A percentile compares a stretch with the other conserved stretches of the same genome.
Conservation (phyloP, 2,329 filamentous ascomycete genomes). For the Botrytis byssoidea region DNA sequence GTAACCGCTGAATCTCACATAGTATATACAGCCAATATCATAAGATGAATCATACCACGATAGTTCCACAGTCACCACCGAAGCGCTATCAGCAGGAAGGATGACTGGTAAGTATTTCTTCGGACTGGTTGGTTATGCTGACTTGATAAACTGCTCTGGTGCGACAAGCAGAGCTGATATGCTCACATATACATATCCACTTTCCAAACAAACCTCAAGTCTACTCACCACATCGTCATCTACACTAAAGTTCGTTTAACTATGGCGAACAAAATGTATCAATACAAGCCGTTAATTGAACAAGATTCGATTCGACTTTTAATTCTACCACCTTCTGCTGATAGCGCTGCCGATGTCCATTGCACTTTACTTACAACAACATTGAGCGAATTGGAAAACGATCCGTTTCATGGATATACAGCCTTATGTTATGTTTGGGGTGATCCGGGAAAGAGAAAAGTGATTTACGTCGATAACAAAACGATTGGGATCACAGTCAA, state of each 20-base stretch:
- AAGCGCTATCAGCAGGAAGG: neutral
- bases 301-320: neutral
- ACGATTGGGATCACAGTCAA: neutral
- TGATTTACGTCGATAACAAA: neutral
- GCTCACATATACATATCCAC: neutral
- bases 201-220: neutral
- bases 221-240: neutral
- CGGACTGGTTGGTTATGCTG: neutral
- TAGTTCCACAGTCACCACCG: rapidly evolving
- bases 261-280: neutral
- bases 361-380: neutral
- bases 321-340: neutral
- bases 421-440: neutral
- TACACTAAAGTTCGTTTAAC: neutral
- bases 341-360: neutral
- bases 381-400: neutral
- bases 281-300: neutral
- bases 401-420: neutral
- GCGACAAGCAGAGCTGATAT: neutral
- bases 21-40: neutral
- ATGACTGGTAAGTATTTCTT: neutral
- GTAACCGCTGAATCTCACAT: too few relatives aligned
- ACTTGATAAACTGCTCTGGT: neutral
- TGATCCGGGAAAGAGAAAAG: neutral
- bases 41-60: neutral